Evolutionary conservation across 768 basidiomycete species (phyloP), one percentile per base, ranked within the genome.

Genomic region (Boletus fagicola): DNA sequence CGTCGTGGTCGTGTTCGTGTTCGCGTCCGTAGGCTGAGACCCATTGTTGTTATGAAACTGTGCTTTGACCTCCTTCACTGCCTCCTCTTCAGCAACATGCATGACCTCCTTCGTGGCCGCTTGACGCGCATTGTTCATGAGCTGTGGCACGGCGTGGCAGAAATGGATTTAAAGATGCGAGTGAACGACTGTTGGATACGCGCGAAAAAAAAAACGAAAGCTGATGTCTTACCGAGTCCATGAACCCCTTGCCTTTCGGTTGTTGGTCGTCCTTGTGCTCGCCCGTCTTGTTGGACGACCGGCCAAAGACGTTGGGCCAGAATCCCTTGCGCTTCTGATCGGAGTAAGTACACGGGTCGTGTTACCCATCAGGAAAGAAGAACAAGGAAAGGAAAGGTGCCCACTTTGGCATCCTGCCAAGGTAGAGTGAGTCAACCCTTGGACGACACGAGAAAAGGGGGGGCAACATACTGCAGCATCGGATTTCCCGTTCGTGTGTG

Each of bases 241-340:
- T 44, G 53, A 64, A 24, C 22, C 59, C 47, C 3, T 61, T 48
- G 30, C 18, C 18, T 38, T 60, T 36, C 10, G 45, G 38, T 12
- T 36, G 22, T 31, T 60, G 43, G 9, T 48, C 58, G 8, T 48
- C 13, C 42, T 36, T 49, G 18, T 36, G 38, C 40, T 42, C 46
- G 42, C 42, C 28, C n/a, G 31, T 26, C 4, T 39, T 5, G 15
- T 48, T 38, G 33, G 54, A 54, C 24, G 62, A 61, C 24, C 28
- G 35, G 22, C 49, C 24, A 16, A 53, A 42, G 40, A 57, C 1
- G 26, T 50, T 64, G 44, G 63, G 49, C 49, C n/a, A 61, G 22
- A 64, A 62, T 5, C 63, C 59, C 35, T 61, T 65, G 55, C 56
- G 63, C 22, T 61, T 65, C 63, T 65, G 49, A 11, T 33, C 0